Conservation (phyloP, 1,284 basidiomycete species). For the Leccinum subfulvum region DNA sequence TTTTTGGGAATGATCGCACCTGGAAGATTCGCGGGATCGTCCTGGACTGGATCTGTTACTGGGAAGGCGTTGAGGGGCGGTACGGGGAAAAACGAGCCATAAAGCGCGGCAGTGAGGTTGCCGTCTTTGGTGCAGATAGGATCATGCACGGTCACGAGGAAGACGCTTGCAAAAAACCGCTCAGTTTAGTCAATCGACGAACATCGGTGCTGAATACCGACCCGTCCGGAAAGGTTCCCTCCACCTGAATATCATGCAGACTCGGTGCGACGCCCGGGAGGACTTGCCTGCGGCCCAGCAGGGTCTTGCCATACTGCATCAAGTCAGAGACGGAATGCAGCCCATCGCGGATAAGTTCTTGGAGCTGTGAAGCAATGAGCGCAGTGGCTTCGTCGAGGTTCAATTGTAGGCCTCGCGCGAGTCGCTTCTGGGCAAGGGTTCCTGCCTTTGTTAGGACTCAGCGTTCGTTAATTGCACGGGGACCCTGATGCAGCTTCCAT, state of each 20-base stretch:
- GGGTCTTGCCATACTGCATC: slow-evolving; percentile 88
- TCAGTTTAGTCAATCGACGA: background rate
- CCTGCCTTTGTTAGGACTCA: slow-evolving; percentile 55
- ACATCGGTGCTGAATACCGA: slow-evolving; percentile 36
- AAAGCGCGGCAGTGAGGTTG: slow-evolving; percentile 79
- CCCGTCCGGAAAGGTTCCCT: slow-evolving; percentile 88
- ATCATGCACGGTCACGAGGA: slow-evolving; percentile 92
- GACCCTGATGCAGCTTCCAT: background rate
- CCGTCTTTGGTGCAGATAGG: slow-evolving; percentile 87
- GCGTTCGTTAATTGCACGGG: background rate
- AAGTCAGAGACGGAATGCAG: slow-evolving; percentile 83
- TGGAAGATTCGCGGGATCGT: slow-evolving; percentile 56
- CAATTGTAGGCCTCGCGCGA: slow-evolving; percentile 85
- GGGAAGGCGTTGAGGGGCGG: slow-evolving; percentile 69
- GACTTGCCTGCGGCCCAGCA: slow-evolving; percentile 92
- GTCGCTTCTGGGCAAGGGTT: slow-evolving; percentile 87
- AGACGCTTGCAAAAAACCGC: slow-evolving; percentile 51
- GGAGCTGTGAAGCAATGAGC: slow-evolving; percentile 87
- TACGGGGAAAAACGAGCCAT: slow-evolving; percentile 89
- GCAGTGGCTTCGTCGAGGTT: slow-evolving; percentile 89
- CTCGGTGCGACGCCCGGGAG: slow-evolving; percentile 68
- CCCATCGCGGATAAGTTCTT: slow-evolving; percentile 96
- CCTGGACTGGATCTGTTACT: slow-evolving; percentile 44
- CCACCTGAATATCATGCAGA: slow-evolving; percentile 85
- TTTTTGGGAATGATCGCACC: slow-evolving; percentile 74